Percentiles rank a stretch among this genome's conserved stretches.
phyloP scores from a whole-genome alignment of 2,329 filamentous ascomycete genomes.

The Colletotrichum brevisporum region DNA sequence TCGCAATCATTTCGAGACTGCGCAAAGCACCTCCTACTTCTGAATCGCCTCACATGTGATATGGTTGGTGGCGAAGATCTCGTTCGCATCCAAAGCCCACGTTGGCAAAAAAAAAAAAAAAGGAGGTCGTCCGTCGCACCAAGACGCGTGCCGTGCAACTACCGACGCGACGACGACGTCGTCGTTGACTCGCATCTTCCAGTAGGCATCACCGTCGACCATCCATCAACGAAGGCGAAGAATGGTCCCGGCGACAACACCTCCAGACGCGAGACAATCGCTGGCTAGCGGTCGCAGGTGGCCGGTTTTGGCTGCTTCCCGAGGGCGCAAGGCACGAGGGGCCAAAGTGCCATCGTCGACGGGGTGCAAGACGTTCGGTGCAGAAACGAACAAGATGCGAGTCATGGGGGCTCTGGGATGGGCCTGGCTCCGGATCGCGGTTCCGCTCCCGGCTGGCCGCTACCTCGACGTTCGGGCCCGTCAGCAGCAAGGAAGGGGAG shows the following conservation, averaged over 20 bases:
- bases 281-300: slow-evolving; percentile 6
- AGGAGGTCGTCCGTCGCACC: neutral
- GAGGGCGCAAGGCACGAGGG: neutral
- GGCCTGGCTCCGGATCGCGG: slow-evolving; percentile 30
- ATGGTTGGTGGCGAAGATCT: neutral
- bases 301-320: slow-evolving; percentile 21
- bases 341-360: slow-evolving; percentile 22
- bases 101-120: neutral
- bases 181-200: slow-evolving; percentile 14
- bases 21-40: neutral
- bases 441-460: slow-evolving; percentile 36
- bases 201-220: neutral
- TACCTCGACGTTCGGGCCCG: slow-evolving; percentile 39
- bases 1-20: neutral
- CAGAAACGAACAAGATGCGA: slow-evolving; percentile 17
- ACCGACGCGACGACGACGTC: neutral
- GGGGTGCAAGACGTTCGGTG: neutral
- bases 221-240: neutral
- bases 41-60: slow-evolving; percentile 23
- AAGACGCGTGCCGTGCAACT: neutral
- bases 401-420: slow-evolving; percentile 32
- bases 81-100: too few relatives aligned
- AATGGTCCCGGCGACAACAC: neutral
- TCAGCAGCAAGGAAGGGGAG: slow-evolving; percentile 10
- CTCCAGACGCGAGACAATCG: slow-evolving; percentile 21